phyloP scores from a whole-genome alignment of 2,329 filamentous ascomycete species.

The Colletotrichum melonis region DNA sequence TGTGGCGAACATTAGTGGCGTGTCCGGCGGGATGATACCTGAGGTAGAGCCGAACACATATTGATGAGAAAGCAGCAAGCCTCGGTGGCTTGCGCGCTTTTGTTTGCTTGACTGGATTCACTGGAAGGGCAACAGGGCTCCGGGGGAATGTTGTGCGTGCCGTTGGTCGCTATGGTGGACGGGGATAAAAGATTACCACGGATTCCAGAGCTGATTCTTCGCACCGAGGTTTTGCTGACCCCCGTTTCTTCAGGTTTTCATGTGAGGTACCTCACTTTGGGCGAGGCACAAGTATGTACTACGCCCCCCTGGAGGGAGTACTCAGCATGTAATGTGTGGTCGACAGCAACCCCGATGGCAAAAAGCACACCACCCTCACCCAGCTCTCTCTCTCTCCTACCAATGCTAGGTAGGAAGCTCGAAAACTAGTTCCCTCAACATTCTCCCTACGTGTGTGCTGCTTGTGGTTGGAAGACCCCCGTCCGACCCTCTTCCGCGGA shows the following conservation, averaged over 20 bases:
- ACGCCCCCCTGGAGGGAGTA: not conserved
- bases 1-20: not conserved
- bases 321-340: too few species aligned
- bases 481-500: not conserved
- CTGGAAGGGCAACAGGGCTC: not conserved
- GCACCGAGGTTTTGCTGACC: not conserved
- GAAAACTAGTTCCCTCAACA: not conserved
- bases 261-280: not conserved
- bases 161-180: not conserved
- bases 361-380: not conserved
- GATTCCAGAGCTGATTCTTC: not conserved
- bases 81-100: not conserved
- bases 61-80: not conserved
- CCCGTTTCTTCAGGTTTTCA: not conserved
- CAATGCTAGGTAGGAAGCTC: not conserved
- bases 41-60: not conserved
- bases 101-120: not conserved
- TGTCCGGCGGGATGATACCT: not conserved
- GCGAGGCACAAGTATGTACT: not conserved
- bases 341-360: not conserved
- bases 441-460: slow-evolving; percentile 2
- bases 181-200: not conserved
- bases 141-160: not conserved
- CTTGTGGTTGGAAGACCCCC: not conserved
- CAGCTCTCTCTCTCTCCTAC: not conserved